phyloP scores from a whole-genome alignment of 2,329 filamentous ascomycete genomes.

The Setomelanomma holmii region DNA sequence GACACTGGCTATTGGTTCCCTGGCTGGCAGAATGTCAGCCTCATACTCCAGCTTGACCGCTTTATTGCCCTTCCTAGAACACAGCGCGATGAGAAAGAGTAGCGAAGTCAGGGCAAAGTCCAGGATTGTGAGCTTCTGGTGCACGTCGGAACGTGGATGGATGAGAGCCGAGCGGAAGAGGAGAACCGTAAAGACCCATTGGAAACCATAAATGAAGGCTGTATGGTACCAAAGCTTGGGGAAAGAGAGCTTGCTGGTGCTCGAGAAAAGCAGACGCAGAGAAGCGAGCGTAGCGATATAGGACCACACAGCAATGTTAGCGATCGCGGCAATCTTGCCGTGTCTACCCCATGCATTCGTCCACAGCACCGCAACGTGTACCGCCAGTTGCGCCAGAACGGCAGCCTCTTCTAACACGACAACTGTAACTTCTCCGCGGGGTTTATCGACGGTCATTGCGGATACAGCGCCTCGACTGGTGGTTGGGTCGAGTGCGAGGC shows the following conservation, averaged over 20 bases:
- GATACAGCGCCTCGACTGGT: constrained; percentile 58
- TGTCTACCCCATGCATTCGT: constrained; percentile 66
- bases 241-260: constrained; percentile 67
- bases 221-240: constrained; percentile 93
- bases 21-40: constrained; percentile 83
- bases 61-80: constrained; percentile 90
- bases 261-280: constrained; percentile 71
- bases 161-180: constrained; percentile 87
- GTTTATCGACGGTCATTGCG: constrained; percentile 75
- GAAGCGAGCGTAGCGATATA: constrained; percentile 80
- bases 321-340: constrained; percentile 67
- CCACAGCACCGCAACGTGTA: constrained; percentile 71
- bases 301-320: constrained; percentile 76
- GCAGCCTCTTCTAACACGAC: constrained; percentile 78
- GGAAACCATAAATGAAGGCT: constrained; percentile 77
- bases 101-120: constrained; percentile 79
- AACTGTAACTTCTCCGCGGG: constrained; percentile 73
- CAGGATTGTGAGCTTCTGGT: constrained; percentile 70
- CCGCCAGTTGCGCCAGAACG: constrained; percentile 72
- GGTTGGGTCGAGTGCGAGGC: constrained; percentile 64
- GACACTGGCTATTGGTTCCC: constrained; percentile 85
- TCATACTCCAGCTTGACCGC: constrained; percentile 88
- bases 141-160: constrained; percentile 70
- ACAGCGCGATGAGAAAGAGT: constrained; percentile 77
- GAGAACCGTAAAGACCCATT: constrained; percentile 79